A percentile compares a stretch with the other conserved stretches of the same genome.
Evolutionary conservation across 2,329 filamentous ascomycete genomes (phyloP).

Genomic region (Fusarium liriodendri): DNA sequence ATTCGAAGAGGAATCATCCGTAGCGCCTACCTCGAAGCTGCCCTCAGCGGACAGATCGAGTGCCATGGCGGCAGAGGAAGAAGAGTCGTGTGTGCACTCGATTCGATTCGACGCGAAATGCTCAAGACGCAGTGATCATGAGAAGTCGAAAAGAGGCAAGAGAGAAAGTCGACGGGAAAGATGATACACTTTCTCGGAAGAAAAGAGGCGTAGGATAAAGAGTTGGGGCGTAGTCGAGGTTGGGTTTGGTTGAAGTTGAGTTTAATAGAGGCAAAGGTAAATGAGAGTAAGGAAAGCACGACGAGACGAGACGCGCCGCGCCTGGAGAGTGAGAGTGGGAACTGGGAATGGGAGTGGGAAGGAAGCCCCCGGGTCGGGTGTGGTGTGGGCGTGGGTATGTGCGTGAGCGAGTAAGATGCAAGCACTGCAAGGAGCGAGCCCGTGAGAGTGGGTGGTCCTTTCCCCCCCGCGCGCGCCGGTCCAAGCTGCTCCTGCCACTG

Average conservation of each 20-base stretch:
- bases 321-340: slow-evolving; percentile 23
- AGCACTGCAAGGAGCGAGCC: not conserved
- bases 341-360: slow-evolving; percentile 1
- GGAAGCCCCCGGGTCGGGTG: slow-evolving; percentile 8
- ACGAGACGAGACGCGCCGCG: slow-evolving; percentile 39
- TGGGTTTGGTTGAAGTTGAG: slow-evolving; percentile 3
- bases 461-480: slow-evolving; percentile 36
- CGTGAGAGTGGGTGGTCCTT: slow-evolving; percentile 29
- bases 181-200: not conserved
- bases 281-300: slow-evolving; percentile 27
- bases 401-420: slow-evolving; percentile 30
- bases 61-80: slow-evolving; percentile 43
- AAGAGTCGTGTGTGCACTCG: slow-evolving; percentile 1
- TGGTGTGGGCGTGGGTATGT: slow-evolving; percentile 7
- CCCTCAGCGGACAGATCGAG: slow-evolving; percentile 47
- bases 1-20: slow-evolving; percentile 58
- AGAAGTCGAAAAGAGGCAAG: not conserved
- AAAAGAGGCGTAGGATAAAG: not conserved
- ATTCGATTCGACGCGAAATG: slow-evolving; percentile 34
- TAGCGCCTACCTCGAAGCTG: slow-evolving; percentile 43
- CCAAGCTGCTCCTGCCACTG: slow-evolving; percentile 14
- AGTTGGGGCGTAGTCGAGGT: not conserved
- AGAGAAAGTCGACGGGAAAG: not conserved
- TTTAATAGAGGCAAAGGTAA: slow-evolving; percentile 6
- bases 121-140: slow-evolving; percentile 25